phyloP scores from a whole-genome alignment of 768 basidiomycete genomes.

The Auriscalpium orientale region DNA sequence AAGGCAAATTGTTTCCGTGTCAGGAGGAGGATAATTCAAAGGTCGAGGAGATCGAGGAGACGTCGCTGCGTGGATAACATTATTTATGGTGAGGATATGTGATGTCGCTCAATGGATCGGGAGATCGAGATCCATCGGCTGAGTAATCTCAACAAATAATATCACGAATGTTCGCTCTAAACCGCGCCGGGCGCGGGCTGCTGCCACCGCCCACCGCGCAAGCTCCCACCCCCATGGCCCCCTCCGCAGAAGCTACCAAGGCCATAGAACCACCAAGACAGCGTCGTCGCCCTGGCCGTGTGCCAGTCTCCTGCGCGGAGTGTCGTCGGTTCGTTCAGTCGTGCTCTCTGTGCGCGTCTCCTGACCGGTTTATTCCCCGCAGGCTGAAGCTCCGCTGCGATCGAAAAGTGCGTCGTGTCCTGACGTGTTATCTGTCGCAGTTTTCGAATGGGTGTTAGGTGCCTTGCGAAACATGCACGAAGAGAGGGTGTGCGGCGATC shows the following conservation, averaged over 20 bases:
- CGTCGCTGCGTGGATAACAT: no score
- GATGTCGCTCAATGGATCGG: no score
- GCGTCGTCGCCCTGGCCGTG: constrained; percentile 17
- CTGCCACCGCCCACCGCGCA: no score
- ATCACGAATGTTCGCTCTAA: no score
- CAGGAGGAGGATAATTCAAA: no score
- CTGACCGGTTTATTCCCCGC: constrained; percentile 14
- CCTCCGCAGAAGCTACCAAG: background rate
- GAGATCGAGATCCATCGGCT: no score
- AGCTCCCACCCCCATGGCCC: background rate
- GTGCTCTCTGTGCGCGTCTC: background rate
- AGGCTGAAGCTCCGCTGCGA: constrained; percentile 63
- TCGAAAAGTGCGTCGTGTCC: constrained; percentile 38
- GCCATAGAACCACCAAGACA: constrained; percentile 1
- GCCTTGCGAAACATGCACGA: constrained; percentile 72
- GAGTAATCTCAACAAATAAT: no score
- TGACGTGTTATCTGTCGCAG: background rate
- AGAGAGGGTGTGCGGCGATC: constrained; percentile 65
- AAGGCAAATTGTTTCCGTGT: no score
- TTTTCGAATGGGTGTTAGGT: constrained; percentile 32
- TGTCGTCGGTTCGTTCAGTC: constrained; percentile 27
- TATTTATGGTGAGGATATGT: no score
- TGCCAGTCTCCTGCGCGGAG: constrained; percentile 27
- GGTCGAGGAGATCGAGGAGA: no score
- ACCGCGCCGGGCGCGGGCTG: no score